Evolutionary conservation across 352 stramenopile species (phyloP).

Genomic region (Pythium utonaiense): DNA sequence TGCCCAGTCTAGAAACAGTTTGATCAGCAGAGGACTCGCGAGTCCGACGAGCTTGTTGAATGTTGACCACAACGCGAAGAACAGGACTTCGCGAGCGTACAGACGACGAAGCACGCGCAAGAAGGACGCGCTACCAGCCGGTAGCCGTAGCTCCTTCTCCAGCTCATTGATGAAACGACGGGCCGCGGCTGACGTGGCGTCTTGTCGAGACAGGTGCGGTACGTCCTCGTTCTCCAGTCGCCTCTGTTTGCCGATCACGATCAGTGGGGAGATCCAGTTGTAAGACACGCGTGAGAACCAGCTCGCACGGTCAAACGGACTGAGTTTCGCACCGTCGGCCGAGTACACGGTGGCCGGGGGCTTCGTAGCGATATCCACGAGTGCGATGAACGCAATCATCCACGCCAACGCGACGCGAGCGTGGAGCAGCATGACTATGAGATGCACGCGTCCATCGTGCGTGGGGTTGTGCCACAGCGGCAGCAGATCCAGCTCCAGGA

Average conservation of each 20-base stretch:
- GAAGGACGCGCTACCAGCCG: slow-evolving; percentile 31
- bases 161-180: slow-evolving; percentile 41
- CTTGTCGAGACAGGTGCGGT: slow-evolving; percentile 40
- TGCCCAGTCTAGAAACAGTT: slow-evolving; percentile 78
- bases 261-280: slow-evolving; percentile 63
- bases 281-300: slow-evolving; percentile 65
- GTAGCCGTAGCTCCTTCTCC: slow-evolving; percentile 28
- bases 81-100: slow-evolving; percentile 54
- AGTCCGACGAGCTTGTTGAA: slow-evolving; percentile 71
- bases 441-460: background rate
- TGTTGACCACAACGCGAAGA: slow-evolving; percentile 67
- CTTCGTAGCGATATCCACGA: slow-evolving; percentile 1
- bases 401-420: slow-evolving; percentile 5
- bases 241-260: slow-evolving; percentile 41
- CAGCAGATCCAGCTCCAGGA: slow-evolving; percentile 10
- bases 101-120: slow-evolving; percentile 44
- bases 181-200: slow-evolving; percentile 47
- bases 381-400: background rate
- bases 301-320: slow-evolving; percentile 44
- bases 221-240: slow-evolving; percentile 64
- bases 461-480: background rate
- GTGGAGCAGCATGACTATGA: slow-evolving; percentile 12
- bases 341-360: background rate
- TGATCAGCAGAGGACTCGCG: slow-evolving; percentile 67
- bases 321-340: background rate